Conservation (phyloP, 2,329 filamentous ascomycete species). For the Aspergillus felis region DNA sequence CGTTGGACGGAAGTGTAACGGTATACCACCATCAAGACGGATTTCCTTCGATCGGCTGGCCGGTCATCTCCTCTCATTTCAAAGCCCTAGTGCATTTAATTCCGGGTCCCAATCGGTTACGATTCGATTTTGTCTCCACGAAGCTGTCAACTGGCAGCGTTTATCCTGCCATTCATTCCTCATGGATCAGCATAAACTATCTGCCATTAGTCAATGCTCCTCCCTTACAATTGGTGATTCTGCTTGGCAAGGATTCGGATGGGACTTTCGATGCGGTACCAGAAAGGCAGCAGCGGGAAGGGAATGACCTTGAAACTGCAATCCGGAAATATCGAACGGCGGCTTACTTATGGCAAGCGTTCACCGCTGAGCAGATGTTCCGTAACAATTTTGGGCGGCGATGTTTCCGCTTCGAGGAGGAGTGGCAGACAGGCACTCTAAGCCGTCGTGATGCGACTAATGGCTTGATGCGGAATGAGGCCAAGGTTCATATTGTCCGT, state of each 20-base stretch:
- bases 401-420: slow-evolving; percentile 87
- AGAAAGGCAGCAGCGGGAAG: slow-evolving; percentile 70
- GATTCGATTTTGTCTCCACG: slow-evolving; percentile 81
- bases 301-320: slow-evolving; percentile 74
- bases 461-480: slow-evolving; percentile 80
- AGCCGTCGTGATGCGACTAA: slow-evolving; percentile 69
- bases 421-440: slow-evolving; percentile 82
- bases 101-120: slow-evolving; percentile 82
- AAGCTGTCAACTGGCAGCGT: slow-evolving; percentile 66
- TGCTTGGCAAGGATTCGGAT: slow-evolving; percentile 83
- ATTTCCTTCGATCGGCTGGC: slow-evolving; percentile 81
- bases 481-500: slow-evolving; percentile 81
- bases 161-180: slow-evolving; percentile 66
- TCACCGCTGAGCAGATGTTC: slow-evolving; percentile 94
- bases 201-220: slow-evolving; percentile 73
- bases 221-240: slow-evolving; percentile 82
- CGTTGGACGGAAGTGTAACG: slow-evolving; percentile 73
- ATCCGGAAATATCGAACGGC: slow-evolving; percentile 91
- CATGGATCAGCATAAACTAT: slow-evolving; percentile 81
- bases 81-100: slow-evolving; percentile 88
- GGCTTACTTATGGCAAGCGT: slow-evolving; percentile 94
- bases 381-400: slow-evolving; percentile 81
- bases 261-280: slow-evolving; percentile 80
- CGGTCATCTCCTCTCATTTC: slow-evolving; percentile 83
- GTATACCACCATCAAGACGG: slow-evolving; percentile 78